These are phyloP conservation scores for Graphilbum fragrans DNA, from an alignment of 2,329 filamentous ascomycete species.

Conservation along the genomic window DNA sequence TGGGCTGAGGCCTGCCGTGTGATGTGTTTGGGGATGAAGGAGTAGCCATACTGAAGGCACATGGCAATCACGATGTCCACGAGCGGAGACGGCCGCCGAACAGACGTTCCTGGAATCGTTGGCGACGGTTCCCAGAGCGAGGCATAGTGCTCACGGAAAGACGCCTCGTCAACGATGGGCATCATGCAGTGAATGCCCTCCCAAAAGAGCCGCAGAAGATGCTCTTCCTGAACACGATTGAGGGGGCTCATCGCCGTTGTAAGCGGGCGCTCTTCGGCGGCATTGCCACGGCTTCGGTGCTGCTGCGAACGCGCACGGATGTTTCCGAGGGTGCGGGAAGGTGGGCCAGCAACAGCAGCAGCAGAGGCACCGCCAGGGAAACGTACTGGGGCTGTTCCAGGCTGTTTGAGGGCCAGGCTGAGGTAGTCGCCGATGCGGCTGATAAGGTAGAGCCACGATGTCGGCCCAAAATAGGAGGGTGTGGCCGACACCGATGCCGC, in stretches of 20 bases:
- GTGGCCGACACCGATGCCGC: conserved; percentile 21
- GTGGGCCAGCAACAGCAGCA: too few species aligned
- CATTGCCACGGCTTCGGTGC: neutral
- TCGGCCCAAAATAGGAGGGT: conserved; percentile 28
- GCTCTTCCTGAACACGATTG: conserved; percentile 23
- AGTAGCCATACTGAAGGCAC: conserved; percentile 33
- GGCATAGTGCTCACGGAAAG: conserved; percentile 24
- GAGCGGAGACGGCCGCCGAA: conserved; percentile 29
- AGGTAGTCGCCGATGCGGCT: conserved; percentile 26
- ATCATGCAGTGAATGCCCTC: conserved; percentile 23
- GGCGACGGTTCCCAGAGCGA: conserved; percentile 23
- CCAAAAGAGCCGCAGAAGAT: conserved; percentile 28
- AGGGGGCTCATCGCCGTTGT: conserved; percentile 1
- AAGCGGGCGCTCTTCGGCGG: neutral
- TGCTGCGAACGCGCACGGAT: too few species aligned
- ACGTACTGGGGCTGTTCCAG: conserved; percentile 5
- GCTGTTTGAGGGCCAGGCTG: conserved; percentile 17
- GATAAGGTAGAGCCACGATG: conserved; percentile 32
- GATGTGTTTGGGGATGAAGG: conserved; percentile 13
- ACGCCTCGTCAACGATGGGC: conserved; percentile 24
- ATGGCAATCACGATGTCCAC: conserved; percentile 39
- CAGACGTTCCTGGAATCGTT: conserved; percentile 5
- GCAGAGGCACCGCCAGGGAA: too few species aligned
- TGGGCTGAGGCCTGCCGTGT: neutral
- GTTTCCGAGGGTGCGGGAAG: too few species aligned